phyloP scores from a whole-genome alignment of 1,284 basidiomycete species.

The Irpex sp. region DNA sequence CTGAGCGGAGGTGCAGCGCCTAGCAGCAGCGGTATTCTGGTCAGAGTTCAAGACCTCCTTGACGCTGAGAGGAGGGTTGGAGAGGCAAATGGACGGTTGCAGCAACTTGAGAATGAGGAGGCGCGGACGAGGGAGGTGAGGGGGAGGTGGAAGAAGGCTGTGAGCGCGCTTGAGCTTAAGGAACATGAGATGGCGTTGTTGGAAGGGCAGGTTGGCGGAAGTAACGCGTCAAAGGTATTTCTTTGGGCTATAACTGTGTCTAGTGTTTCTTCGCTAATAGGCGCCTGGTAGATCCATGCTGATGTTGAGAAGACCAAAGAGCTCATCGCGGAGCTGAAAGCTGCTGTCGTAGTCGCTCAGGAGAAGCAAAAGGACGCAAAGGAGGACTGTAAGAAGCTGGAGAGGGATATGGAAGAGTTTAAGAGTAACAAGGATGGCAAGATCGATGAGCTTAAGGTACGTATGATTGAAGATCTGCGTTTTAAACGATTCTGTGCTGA shows the following conservation, averaged over 20 bases:
- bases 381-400: conserved; percentile 79
- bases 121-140: conserved; percentile 49
- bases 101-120: conserved; percentile 56
- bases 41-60: conserved; percentile 83
- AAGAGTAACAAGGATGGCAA: conserved; percentile 98
- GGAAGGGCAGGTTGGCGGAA: conserved; percentile 82
- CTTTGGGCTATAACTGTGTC: not conserved
- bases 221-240: conserved; percentile 82
- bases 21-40: conserved; percentile 67
- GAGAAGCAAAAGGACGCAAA: conserved; percentile 74
- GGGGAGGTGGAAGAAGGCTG: conserved; percentile 65
- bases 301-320: conserved; percentile 77
- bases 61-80: conserved; percentile 51
- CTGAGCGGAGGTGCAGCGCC: conserved; percentile 90
- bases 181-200: conserved; percentile 82
- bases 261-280: not conserved
- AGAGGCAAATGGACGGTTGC: conserved; percentile 47
- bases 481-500: not conserved
- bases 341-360: conserved; percentile 61
- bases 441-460: conserved; percentile 87
- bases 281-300: conserved; percentile 56
- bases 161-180: conserved; percentile 81
- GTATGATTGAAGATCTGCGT: conserved; percentile 10
- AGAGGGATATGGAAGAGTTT: conserved; percentile 98
- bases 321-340: conserved; percentile 62